Evolutionary conservation across 495 filamentous ascomycete genomes (phyloP).

Genomic region (Penicillium coprophilum): DNA sequence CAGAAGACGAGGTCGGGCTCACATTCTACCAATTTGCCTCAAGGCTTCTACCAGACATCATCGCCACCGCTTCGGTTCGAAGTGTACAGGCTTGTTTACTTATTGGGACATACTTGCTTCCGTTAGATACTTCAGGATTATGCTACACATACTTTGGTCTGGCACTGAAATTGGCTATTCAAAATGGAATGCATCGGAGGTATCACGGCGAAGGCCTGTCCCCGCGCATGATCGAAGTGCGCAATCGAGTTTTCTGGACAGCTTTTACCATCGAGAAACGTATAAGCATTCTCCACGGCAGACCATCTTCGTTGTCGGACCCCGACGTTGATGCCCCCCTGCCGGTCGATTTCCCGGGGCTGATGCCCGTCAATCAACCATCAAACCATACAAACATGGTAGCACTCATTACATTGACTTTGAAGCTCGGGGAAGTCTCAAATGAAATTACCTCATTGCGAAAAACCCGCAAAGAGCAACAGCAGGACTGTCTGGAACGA

Average conservation of each 20-base stretch:
- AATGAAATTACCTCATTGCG: constrained; percentile 45
- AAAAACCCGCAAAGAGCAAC: constrained; percentile 41
- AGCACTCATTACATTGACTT: constrained; percentile 45
- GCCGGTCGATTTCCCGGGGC: constrained; percentile 44
- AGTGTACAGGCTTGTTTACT: constrained; percentile 54
- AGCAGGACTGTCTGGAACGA: constrained; percentile 46
- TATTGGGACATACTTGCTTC: constrained; percentile 50
- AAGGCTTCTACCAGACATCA: constrained; percentile 53
- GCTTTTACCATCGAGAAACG: constrained; percentile 52
- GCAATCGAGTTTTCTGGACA: constrained; percentile 55
- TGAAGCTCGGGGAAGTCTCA: constrained; percentile 46
- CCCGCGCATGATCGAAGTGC: constrained; percentile 42
- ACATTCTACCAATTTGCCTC: constrained; percentile 54
- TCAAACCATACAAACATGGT: constrained; percentile 51
- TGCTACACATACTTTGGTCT: constrained; percentile 53
- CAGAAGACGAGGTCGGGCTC: constrained; percentile 53
- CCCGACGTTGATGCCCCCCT: constrained; percentile 49
- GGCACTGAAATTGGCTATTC: constrained; percentile 51
- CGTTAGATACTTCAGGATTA: constrained; percentile 50
- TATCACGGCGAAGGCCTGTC: constrained; percentile 49
- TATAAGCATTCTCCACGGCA: constrained; percentile 49
- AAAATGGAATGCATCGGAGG: constrained; percentile 55
- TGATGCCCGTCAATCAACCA: constrained; percentile 35
- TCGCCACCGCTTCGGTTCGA: constrained; percentile 51
- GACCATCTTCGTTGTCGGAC: constrained; percentile 46